These are phyloP conservation scores for Naganishia cerealis DNA, from an alignment of 1,284 basidiomycete genomes.

Conservation along the genomic window DNA sequence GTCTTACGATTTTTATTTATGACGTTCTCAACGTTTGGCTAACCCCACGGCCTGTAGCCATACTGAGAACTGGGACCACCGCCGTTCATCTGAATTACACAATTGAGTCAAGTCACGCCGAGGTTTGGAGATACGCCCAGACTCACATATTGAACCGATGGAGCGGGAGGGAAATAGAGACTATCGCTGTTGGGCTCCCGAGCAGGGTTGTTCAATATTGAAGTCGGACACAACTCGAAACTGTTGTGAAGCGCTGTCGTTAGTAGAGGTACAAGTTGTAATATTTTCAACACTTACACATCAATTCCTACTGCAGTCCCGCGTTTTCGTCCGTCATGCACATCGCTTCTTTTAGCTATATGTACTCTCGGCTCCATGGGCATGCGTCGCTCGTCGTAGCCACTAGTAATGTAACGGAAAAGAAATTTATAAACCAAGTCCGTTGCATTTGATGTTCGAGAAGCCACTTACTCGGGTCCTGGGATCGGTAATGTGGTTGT, in stretches of 20 bases:
- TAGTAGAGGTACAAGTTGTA: neutral
- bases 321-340: conserved; percentile 32
- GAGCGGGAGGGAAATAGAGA: conserved; percentile 53
- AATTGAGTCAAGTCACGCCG: neutral
- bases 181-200: conserved; percentile 49
- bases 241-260: conserved; percentile 30
- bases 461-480: conserved; percentile 32
- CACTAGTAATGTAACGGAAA: conserved; percentile 35
- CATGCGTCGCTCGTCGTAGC: conserved; percentile 51
- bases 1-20: neutral
- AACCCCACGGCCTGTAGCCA: conserved; percentile 34
- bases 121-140: too few relatives aligned
- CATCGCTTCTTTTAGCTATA: conserved; percentile 49
- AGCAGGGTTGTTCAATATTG: conserved; percentile 52
- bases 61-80: conserved; percentile 32
- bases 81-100: conserved; percentile 17
- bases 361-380: conserved; percentile 53
- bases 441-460: conserved; percentile 37
- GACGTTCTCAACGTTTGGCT: neutral
- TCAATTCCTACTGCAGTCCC: conserved; percentile 47
- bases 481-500: conserved; percentile 45
- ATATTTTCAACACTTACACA: conserved; percentile 40
- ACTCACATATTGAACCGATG: conserved; percentile 41
- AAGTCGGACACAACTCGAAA: conserved; percentile 53
- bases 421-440: conserved; percentile 39